Conservation (phyloP, 2,329 filamentous ascomycete genomes). For the Fusarium luffae region DNA sequence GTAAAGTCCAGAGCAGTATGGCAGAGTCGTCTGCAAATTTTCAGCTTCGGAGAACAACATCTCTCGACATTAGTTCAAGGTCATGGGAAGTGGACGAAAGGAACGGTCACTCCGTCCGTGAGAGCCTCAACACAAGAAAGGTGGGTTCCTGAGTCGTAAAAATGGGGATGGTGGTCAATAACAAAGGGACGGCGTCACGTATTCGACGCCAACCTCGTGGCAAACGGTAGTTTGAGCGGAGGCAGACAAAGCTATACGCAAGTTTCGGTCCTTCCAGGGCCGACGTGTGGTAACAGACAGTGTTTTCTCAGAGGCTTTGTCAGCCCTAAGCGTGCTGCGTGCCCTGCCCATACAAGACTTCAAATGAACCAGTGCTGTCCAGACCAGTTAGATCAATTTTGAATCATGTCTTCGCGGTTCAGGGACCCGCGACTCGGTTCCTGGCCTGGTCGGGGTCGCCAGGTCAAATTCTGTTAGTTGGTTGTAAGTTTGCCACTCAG, state of each 20-base stretch:
- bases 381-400: background rate
- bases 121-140: background rate
- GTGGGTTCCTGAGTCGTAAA: background rate
- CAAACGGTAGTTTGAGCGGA: background rate
- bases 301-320: background rate
- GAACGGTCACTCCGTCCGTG: background rate
- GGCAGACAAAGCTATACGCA: background rate
- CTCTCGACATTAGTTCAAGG: background rate
- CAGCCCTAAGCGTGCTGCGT: background rate
- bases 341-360: background rate
- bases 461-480: background rate
- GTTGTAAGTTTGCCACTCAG: background rate
- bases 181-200: background rate
- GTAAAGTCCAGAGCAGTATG: background rate
- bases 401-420: conserved; percentile 1
- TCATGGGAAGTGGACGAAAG: background rate
- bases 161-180: background rate
- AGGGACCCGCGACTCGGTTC: conserved; percentile 5
- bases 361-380: background rate
- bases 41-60: background rate
- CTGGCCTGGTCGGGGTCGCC: background rate
- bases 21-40: background rate
- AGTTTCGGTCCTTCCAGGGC: background rate
- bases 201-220: conserved; percentile 5
- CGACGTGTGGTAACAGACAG: background rate